These are phyloP conservation scores for Stipa capillata DNA, from an alignment of 176 grass and related monocot species.

Conservation along the genomic window DNA sequence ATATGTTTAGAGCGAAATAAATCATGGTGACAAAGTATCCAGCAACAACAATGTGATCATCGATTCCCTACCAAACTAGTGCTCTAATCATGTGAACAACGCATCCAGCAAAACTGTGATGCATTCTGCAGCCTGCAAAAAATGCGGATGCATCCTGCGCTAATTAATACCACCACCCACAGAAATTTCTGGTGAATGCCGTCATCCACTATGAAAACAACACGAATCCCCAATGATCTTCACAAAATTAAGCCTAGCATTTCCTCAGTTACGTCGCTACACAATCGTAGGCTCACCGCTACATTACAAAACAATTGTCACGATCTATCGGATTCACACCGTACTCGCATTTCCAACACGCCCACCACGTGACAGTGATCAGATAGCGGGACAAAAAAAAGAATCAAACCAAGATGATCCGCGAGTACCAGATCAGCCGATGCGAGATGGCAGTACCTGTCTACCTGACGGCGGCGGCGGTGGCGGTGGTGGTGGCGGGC, in stretches of 20 bases:
- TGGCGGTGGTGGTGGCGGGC: background rate
- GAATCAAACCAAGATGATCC: background rate
- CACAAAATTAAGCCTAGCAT: background rate
- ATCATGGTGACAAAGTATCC: background rate
- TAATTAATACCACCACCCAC: background rate
- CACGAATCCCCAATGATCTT: background rate
- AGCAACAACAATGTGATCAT: background rate
- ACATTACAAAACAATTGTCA: background rate
- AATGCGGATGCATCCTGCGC: background rate
- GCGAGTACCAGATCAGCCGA: background rate
- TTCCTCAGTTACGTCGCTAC: background rate
- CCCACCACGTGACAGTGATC: background rate
- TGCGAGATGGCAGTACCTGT: background rate
- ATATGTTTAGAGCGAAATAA: background rate
- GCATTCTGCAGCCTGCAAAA: background rate
- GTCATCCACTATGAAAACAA: background rate
- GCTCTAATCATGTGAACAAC: background rate
- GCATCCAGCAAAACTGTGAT: background rate
- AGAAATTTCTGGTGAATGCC: background rate
- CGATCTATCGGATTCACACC: background rate
- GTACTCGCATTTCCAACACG: background rate
- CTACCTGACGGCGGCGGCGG: background rate
- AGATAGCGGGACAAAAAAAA: no score
- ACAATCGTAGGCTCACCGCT: background rate
- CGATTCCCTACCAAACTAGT: background rate